Evolutionary conservation across 2,329 filamentous ascomycete genomes (phyloP).

Genomic region (Metarhizium guizhouense): DNA sequence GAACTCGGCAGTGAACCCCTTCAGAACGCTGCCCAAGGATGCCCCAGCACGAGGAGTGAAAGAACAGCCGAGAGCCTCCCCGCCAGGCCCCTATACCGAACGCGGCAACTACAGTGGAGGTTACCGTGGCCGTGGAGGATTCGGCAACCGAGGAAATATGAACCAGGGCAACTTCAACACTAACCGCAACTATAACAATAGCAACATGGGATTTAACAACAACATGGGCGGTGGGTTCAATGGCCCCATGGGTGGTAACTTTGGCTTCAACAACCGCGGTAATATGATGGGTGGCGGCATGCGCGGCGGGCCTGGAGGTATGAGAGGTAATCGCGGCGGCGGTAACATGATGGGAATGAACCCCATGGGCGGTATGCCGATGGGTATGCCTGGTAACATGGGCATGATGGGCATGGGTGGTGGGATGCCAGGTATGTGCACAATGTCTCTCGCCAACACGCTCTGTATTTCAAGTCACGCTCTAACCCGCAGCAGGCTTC

Average conservation of each 20-base stretch:
- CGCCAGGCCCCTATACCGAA: slow-evolving; percentile 39
- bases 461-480: neutral
- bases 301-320: slow-evolving; percentile 39
- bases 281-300: slow-evolving; percentile 30
- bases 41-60: slow-evolving; percentile 53
- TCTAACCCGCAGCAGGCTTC: slow-evolving; percentile 41
- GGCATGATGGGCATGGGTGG: slow-evolving; percentile 43
- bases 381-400: slow-evolving; percentile 51
- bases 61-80: slow-evolving; percentile 47
- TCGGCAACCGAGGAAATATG: slow-evolving; percentile 36
- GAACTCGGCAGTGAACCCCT: slow-evolving; percentile 71
- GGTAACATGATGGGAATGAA: slow-evolving; percentile 43
- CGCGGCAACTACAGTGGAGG: slow-evolving; percentile 37
- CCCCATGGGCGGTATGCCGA: slow-evolving; percentile 38
- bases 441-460: neutral
- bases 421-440: slow-evolving; percentile 25
- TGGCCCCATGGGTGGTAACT: slow-evolving; percentile 41
- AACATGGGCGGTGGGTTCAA: slow-evolving; percentile 39
- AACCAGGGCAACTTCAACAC: slow-evolving; percentile 33
- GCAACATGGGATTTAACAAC: slow-evolving; percentile 37
- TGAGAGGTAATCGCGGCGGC: slow-evolving; percentile 40
- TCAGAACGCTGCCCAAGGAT: slow-evolving; percentile 85
- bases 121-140: slow-evolving; percentile 42
- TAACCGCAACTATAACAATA: slow-evolving; percentile 32
- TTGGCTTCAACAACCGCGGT: slow-evolving; percentile 40